Conservation (phyloP, 2,329 filamentous ascomycete genomes). For the Cryoendolithus antarcticus region DNA sequence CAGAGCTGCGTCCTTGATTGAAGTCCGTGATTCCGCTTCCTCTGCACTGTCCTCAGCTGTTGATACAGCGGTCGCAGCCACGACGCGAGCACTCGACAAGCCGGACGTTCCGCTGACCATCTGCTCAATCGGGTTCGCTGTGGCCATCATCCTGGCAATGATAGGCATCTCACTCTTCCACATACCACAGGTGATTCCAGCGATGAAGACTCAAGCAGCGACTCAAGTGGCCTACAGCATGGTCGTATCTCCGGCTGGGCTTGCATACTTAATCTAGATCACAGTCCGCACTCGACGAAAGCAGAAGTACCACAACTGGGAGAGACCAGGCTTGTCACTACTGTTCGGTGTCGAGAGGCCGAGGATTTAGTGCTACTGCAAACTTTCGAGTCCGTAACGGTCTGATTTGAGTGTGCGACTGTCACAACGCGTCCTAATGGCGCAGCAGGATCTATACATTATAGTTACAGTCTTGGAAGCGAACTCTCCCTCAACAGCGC, state of each 20-base stretch:
- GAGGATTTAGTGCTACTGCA: too few species aligned
- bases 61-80: slow-evolving; percentile 48
- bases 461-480: too few species aligned
- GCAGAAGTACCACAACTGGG: background rate
- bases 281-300: slow-evolving; percentile 17
- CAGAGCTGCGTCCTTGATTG: slow-evolving; percentile 44
- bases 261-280: slow-evolving; percentile 47
- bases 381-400: too few species aligned
- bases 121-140: slow-evolving; percentile 47
- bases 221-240: slow-evolving; percentile 52
- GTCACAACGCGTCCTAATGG: too few species aligned
- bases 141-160: slow-evolving; percentile 57
- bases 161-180: slow-evolving; percentile 57
- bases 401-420: too few species aligned
- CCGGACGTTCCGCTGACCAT: slow-evolving; percentile 59
- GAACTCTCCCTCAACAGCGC: slow-evolving; percentile 26
- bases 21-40: slow-evolving; percentile 54
- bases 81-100: slow-evolving; percentile 53
- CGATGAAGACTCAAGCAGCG: slow-evolving; percentile 51
- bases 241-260: slow-evolving; percentile 40
- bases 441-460: too few species aligned
- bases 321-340: too few species aligned
- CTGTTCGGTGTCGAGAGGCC: too few species aligned
- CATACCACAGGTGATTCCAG: slow-evolving; percentile 41
- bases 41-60: slow-evolving; percentile 49